phyloP scores from a whole-genome alignment of 1,284 basidiomycete species.

The Pseudozyma sp. region DNA sequence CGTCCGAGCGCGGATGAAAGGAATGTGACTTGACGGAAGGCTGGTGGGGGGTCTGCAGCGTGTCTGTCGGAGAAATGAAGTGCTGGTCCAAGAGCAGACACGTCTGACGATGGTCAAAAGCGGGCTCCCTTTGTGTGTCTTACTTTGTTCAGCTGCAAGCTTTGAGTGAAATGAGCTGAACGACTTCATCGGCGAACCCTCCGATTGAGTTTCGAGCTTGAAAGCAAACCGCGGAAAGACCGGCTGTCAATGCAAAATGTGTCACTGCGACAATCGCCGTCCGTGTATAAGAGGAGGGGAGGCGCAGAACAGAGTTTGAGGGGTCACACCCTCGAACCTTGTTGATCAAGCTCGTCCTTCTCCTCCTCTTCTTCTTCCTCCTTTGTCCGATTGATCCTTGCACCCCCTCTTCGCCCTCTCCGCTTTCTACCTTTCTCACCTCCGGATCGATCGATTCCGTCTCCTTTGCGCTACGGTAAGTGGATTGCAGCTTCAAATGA shows the following conservation, averaged over 20 bases:
- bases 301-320: constrained; percentile 7
- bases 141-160: constrained; percentile 1
- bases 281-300: background rate
- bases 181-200: background rate
- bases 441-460: background rate
- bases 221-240: background rate
- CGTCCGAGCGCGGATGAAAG: no score
- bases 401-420: background rate
- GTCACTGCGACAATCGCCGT: background rate
- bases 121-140: constrained; percentile 11
- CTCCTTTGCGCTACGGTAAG: no score
- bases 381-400: background rate
- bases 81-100: background rate
- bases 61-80: no score
- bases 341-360: constrained; percentile 18
- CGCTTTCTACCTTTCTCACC: background rate
- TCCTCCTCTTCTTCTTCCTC: background rate
- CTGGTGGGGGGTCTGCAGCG: no score
- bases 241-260: background rate
- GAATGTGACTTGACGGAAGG: no score
- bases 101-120: constrained; percentile 1
- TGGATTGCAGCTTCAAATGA: background rate
- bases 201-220: background rate
- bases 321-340: constrained; percentile 34
- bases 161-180: background rate